Conservation (phyloP, 2,329 filamentous ascomycete genomes). For the Sporothrix phasma region DNA sequence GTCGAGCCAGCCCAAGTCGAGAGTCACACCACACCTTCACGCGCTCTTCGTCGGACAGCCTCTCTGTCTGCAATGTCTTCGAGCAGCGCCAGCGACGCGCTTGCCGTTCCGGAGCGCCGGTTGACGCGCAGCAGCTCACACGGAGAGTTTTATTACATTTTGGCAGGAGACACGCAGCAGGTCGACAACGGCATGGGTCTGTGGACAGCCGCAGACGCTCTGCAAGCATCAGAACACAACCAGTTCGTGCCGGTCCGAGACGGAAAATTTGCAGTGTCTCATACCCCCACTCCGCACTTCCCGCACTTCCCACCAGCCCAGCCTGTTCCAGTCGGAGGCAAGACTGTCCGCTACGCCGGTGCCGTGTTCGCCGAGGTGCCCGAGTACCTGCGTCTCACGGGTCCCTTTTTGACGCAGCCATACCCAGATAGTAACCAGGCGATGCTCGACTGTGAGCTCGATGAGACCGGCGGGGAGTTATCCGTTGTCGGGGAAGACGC, state of each 20-base stretch:
- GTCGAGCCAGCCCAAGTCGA: background rate
- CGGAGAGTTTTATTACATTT: background rate
- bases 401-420: conserved; percentile 8
- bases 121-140: conserved; percentile 1
- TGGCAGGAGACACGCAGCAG: background rate
- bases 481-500: background rate
- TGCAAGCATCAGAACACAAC: background rate
- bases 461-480: background rate
- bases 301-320: no score
- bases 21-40: background rate
- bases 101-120: background rate
- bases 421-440: background rate
- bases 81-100: background rate
- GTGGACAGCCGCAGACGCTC: background rate
- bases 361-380: conserved; percentile 17
- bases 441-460: conserved; percentile 2
- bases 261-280: background rate
- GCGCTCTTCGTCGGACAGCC: background rate
- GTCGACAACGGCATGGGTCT: no score
- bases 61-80: background rate
- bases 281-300: background rate
- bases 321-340: no score
- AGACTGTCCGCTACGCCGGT: conserved; percentile 3
- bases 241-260: no score
- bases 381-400: conserved; percentile 10